Evolutionary conservation across 1,139 yeast genomes (phyloP).

Genomic region (Pneumocystis jirovecii): DNA sequence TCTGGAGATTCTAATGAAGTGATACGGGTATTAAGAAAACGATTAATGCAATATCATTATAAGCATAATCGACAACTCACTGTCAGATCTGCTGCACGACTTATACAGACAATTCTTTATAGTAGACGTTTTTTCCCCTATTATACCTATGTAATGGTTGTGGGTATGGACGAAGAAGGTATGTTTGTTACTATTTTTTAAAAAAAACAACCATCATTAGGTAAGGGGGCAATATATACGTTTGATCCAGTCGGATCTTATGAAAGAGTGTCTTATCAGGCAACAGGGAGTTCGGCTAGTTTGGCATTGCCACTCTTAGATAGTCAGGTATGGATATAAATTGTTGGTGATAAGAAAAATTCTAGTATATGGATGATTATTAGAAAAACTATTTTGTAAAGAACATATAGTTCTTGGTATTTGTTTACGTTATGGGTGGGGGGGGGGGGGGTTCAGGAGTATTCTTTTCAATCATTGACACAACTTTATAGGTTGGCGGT

Average conservation of each 20-base stretch:
- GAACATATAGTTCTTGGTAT: not conserved
- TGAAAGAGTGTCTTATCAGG: conserved; percentile 93
- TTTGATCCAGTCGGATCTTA: conserved; percentile 97
- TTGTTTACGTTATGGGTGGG: not conserved
- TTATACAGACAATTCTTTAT: conserved; percentile 77
- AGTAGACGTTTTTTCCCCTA: conserved; percentile 94
- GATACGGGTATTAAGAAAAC: conserved; percentile 35
- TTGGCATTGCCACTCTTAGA: conserved; percentile 94
- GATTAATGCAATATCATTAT: conserved; percentile 82
- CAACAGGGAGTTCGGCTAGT: conserved; percentile 95
- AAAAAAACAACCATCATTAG: conserved; percentile 26
- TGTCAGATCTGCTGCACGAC: conserved; percentile 69
- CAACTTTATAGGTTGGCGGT: conserved; percentile 14
- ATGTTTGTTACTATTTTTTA: not conserved
- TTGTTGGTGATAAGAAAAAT: conserved; percentile 28
- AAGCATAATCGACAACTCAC: conserved; percentile 54
- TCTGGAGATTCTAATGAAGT: conserved; percentile 85
- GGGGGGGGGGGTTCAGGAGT: too few relatives aligned
- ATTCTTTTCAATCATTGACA: not conserved
- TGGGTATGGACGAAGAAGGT: conserved; percentile 70
- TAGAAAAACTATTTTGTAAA: not conserved
- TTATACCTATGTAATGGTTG: conserved; percentile 86
- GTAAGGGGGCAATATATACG: conserved; percentile 87
- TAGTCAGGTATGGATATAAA: conserved; percentile 54
- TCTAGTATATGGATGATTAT: not conserved